phyloP scores from a whole-genome alignment of 768 basidiomycete genomes.

The Chiua virens region DNA sequence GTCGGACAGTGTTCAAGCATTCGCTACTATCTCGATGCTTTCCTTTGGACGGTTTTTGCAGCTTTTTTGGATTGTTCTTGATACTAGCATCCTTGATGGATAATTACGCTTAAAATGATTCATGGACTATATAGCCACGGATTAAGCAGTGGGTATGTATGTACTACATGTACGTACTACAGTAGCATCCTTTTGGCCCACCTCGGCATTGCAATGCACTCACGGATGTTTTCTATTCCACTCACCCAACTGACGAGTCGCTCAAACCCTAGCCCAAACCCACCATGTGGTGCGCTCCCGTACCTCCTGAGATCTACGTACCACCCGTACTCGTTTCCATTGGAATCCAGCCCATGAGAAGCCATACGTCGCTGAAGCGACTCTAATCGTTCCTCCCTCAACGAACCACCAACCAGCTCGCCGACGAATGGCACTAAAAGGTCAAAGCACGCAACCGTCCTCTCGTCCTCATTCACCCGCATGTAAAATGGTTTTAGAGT shows the following conservation, averaged over 20 bases:
- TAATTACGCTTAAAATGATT: background rate
- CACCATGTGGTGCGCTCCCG: conserved; percentile 90
- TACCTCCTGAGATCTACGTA: conserved; percentile 83
- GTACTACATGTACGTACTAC: conserved; percentile 30
- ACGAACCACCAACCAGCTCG: conserved; percentile 89
- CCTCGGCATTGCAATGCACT: conserved; percentile 89
- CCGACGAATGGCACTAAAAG: conserved; percentile 85
- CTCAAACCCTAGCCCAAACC: conserved; percentile 97
- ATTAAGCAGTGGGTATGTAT: background rate
- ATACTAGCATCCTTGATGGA: background rate
- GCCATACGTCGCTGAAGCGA: conserved; percentile 53
- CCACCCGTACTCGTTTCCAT: conserved; percentile 52
- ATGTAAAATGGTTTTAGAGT: conserved; percentile 95
- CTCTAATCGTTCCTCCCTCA: conserved; percentile 74
- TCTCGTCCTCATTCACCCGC: conserved; percentile 59
- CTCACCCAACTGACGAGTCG: conserved; percentile 84
- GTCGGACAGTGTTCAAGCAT: background rate
- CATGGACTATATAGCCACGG: background rate
- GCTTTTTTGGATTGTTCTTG: background rate
- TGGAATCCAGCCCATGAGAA: conserved; percentile 42
- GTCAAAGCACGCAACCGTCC: conserved; percentile 93
- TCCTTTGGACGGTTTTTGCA: conserved; percentile 1
- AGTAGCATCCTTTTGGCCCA: conserved; percentile 81
- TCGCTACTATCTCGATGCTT: background rate
- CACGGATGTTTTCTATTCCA: conserved; percentile 87